Conservation (phyloP, 2,329 filamentous ascomycete species). For the Aspergillus ibericus region DNA sequence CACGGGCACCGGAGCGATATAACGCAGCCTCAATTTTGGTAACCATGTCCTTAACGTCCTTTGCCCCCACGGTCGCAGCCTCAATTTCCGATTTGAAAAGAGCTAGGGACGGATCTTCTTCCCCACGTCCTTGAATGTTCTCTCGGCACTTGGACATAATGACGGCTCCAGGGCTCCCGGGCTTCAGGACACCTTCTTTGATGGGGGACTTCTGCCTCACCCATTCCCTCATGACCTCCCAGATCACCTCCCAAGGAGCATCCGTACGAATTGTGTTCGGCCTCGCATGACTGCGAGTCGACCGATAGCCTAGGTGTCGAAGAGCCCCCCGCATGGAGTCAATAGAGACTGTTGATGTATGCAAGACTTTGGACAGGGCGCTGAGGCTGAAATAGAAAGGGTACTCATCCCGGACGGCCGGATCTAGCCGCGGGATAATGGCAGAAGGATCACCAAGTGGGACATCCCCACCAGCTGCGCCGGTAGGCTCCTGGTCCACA, state of each 20-base stretch:
- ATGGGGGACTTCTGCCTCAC: slow-evolving; percentile 75
- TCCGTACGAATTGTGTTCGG: slow-evolving; percentile 90
- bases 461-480: slow-evolving; percentile 8
- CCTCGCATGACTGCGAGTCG: slow-evolving; percentile 84
- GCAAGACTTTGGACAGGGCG: slow-evolving; percentile 71
- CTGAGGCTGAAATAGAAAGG: slow-evolving; percentile 87
- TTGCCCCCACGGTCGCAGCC: slow-evolving; percentile 33
- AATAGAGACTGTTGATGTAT: slow-evolving; percentile 76
- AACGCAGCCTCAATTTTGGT: slow-evolving; percentile 47
- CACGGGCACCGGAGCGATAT: slow-evolving; percentile 35
- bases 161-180: slow-evolving; percentile 68
- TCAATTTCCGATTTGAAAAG: slow-evolving; percentile 40
- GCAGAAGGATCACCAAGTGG: slow-evolving; percentile 25
- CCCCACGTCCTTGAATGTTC: slow-evolving; percentile 30
- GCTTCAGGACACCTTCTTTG: slow-evolving; percentile 68
- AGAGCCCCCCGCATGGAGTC: slow-evolving; percentile 79
- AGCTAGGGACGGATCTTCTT: slow-evolving; percentile 32
- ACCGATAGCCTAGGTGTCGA: slow-evolving; percentile 74
- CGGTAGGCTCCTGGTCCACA: slow-evolving; percentile 10
- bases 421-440: slow-evolving; percentile 52
- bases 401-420: slow-evolving; percentile 67
- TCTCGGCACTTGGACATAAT: slow-evolving; percentile 58
- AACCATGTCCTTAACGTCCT: slow-evolving; percentile 39
- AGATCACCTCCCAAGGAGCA: slow-evolving; percentile 84
- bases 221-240: slow-evolving; percentile 94